Evolutionary conservation across 768 basidiomycete genomes (phyloP).

Genomic region (Pleurotus cornucopiae): DNA sequence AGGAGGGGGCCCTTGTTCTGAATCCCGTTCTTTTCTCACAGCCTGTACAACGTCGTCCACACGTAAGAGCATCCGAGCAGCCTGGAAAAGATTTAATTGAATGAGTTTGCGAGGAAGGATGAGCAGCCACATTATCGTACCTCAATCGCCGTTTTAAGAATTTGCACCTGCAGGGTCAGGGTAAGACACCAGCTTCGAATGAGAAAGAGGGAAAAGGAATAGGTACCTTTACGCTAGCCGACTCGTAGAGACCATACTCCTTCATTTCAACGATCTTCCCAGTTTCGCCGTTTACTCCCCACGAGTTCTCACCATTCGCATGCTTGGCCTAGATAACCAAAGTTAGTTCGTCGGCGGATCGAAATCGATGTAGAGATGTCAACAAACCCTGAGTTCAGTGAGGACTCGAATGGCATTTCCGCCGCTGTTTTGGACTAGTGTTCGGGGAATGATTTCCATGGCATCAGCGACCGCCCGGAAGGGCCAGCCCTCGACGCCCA

Average conservation of each 20-base stretch:
- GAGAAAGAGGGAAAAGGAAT: background rate
- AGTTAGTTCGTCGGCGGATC: conserved; percentile 6
- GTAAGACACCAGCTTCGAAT: background rate
- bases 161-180: conserved; percentile 64
- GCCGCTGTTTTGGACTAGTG: conserved; percentile 91
- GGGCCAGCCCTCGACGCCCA: conserved; percentile 89
- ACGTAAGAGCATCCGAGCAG: conserved; percentile 84
- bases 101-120: too few species aligned
- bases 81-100: conserved; percentile 32
- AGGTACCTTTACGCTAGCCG: conserved; percentile 86
- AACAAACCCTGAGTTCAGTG: conserved; percentile 84
- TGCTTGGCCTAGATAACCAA: conserved; percentile 75
- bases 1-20: conserved; percentile 43
- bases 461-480: conserved; percentile 92
- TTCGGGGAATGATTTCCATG: conserved; percentile 95
- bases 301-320: conserved; percentile 83
- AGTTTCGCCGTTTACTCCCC: conserved; percentile 94
- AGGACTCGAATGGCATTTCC: conserved; percentile 92
- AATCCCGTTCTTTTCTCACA: conserved; percentile 69
- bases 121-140: conserved; percentile 23
- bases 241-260: conserved; percentile 88
- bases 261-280: conserved; percentile 98
- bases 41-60: conserved; percentile 95
- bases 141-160: conserved; percentile 95
- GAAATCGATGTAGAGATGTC: conserved; percentile 3